A percentile compares a stretch with the other conserved stretches of the same genome.
Conservation (phyloP, 2,329 filamentous ascomycete genomes). For the Ophiostoma ips region DNA sequence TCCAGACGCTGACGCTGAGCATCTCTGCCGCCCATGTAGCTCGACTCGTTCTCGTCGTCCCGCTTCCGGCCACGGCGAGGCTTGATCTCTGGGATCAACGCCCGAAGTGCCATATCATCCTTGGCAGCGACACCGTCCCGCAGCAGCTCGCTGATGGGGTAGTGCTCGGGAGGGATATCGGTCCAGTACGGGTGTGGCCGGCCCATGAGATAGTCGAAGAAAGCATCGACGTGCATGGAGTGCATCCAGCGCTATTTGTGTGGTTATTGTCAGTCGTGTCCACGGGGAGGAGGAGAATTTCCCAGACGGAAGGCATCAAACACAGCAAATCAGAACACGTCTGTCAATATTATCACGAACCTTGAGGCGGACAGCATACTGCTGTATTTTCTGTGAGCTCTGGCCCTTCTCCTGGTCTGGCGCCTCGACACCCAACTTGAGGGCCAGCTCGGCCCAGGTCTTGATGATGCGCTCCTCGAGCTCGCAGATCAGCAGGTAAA, state of each 20-base stretch:
- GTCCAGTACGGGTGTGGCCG: constrained; percentile 70
- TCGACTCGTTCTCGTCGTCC: constrained; percentile 34
- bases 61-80: constrained; percentile 49
- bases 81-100: constrained; percentile 63
- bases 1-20: constrained; percentile 15
- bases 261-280: not conserved
- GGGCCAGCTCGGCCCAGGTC: constrained; percentile 80
- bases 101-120: constrained; percentile 77
- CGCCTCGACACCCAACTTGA: constrained; percentile 77
- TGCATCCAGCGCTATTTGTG: constrained; percentile 76
- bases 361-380: constrained; percentile 87
- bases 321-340: not conserved
- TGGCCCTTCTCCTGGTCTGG: constrained; percentile 71
- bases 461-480: constrained; percentile 75
- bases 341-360: too few relatives aligned
- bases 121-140: constrained; percentile 74
- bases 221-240: constrained; percentile 87
- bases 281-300: not conserved
- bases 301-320: not conserved
- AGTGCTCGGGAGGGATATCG: constrained; percentile 52
- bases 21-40: not conserved
- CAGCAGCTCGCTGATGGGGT: constrained; percentile 47
- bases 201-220: constrained; percentile 77
- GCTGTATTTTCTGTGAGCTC: constrained; percentile 85
- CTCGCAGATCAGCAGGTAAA: constrained; percentile 67